These are phyloP conservation scores for Plasmodium reichenowi DNA, from an alignment of 169 alveolate species.

Conservation along the genomic window DNA sequence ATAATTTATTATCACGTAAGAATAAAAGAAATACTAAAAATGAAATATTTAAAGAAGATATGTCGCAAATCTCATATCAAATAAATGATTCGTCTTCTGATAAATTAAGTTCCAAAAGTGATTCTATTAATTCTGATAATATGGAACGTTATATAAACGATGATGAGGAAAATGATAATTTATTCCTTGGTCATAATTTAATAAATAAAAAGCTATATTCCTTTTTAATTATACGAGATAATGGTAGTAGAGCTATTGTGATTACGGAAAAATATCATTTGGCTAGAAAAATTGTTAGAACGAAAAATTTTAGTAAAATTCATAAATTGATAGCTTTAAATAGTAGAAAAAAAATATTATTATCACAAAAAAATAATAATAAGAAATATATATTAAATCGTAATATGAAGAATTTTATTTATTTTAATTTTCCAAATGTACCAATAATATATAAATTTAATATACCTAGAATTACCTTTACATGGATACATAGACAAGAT, in stretches of 20 bases:
- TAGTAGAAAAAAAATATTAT: slow-evolving; percentile 35
- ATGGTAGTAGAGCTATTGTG: slow-evolving; percentile 76
- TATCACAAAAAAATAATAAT: slow-evolving; percentile 25
- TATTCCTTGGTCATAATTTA: slow-evolving; percentile 30
- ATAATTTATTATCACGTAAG: slow-evolving; percentile 3
- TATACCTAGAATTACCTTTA: slow-evolving; percentile 83
- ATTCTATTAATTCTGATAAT: neutral
- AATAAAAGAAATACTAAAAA: neutral
- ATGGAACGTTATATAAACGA: neutral
- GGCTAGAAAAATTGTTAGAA: slow-evolving; percentile 67
- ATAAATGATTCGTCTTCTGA: neutral
- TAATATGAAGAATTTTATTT: slow-evolving; percentile 53
- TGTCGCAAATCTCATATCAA: neutral
- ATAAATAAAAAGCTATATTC: slow-evolving; percentile 54
- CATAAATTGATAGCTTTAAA: slow-evolving; percentile 50
- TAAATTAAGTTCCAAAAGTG: slow-evolving; percentile 1
- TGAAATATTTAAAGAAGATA: neutral
- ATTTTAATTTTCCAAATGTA: slow-evolving; percentile 71
- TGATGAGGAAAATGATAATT: slow-evolving; percentile 22
- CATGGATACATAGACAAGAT: slow-evolving; percentile 82
- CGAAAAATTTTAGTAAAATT: slow-evolving; percentile 70
- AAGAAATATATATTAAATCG: slow-evolving; percentile 42
- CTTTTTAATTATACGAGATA: slow-evolving; percentile 69
- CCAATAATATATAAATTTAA: slow-evolving; percentile 75
- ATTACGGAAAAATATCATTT: slow-evolving; percentile 66